Conservation (phyloP, 2,329 filamentous ascomycete species). For the Diaporthe sp. region DNA sequence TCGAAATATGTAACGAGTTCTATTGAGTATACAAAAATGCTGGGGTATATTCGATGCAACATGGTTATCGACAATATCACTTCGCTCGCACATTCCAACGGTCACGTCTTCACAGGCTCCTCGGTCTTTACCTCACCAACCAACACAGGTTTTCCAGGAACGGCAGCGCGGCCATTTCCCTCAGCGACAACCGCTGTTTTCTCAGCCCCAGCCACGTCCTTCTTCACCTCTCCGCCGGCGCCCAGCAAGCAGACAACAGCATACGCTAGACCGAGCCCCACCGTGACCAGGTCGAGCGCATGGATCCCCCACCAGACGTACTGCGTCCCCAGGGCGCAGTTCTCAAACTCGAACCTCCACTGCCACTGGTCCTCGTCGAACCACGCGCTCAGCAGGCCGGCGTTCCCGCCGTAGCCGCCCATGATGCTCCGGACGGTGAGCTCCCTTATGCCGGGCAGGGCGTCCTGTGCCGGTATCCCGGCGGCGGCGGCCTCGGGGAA, state of each 20-base stretch:
- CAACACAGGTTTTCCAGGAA: too few relatives aligned
- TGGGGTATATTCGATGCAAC: conserved; percentile 29
- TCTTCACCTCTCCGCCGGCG: neutral
- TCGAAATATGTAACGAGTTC: neutral
- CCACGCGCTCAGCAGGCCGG: conserved; percentile 90
- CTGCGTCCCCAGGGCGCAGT: conserved; percentile 85
- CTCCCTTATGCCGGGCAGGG: conserved; percentile 80
- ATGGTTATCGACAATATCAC: conserved; percentile 6
- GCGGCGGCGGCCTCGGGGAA: conserved; percentile 61
- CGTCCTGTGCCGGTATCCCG: conserved; percentile 57
- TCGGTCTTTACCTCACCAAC: neutral
- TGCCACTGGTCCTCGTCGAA: conserved; percentile 80
- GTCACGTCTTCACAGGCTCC: neutral
- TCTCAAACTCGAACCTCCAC: conserved; percentile 87
- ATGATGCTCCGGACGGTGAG: conserved; percentile 98
- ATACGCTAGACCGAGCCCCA: conserved; percentile 51
- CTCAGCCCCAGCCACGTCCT: neutral
- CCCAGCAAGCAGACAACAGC: conserved; percentile 36
- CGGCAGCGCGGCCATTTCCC: too few relatives aligned
- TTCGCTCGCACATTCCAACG: neutral
- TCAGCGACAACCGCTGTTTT: too few relatives aligned
- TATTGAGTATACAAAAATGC: conserved; percentile 28
- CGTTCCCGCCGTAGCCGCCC: conserved; percentile 95
- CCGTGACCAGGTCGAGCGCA: conserved; percentile 72
- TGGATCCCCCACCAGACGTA: conserved; percentile 96